These are phyloP conservation scores for Hanseniaspora gamundiae DNA, from an alignment of 1,139 yeast genomes.

Conservation along the genomic window DNA sequence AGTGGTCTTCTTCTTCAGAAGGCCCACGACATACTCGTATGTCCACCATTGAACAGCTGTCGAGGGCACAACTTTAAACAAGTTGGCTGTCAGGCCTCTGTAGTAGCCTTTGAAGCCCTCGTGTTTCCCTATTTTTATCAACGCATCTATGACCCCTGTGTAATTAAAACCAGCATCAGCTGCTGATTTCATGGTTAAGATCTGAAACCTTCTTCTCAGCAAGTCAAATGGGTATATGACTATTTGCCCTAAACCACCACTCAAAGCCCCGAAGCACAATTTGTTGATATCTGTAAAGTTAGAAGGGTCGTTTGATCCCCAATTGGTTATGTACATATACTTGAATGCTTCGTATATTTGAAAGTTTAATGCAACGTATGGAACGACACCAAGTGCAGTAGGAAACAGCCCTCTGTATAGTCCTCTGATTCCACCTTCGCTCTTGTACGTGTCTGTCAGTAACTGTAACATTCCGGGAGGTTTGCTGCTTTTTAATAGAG, in stretches of 20 bases:
- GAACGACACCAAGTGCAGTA: constrained; percentile 88
- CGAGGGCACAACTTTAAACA: constrained; percentile 83
- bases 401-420: constrained; percentile 80
- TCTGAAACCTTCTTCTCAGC: constrained; percentile 81
- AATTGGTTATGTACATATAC: constrained; percentile 27
- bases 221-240: constrained; percentile 86
- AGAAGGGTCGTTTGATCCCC: constrained; percentile 9
- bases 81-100: constrained; percentile 78
- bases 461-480: constrained; percentile 62
- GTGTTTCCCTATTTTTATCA: constrained; percentile 47
- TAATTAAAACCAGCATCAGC: constrained; percentile 68
- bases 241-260: constrained; percentile 79
- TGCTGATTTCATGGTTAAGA: constrained; percentile 58
- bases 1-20: neutral
- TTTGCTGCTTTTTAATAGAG: constrained; percentile 20
- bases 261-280: constrained; percentile 67
- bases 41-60: constrained; percentile 94
- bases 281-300: constrained; percentile 27
- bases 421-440: constrained; percentile 75
- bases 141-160: constrained; percentile 58
- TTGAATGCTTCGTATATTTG: constrained; percentile 77
- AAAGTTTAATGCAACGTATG: constrained; percentile 88
- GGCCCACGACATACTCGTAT: constrained; percentile 53
- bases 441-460: constrained; percentile 43
- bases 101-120: constrained; percentile 80